A percentile compares a stretch with the other conserved stretches of the same genome.
Evolutionary conservation across 306 rosid species (phyloP).

Genomic region (Cucurbita moschata): DNA sequence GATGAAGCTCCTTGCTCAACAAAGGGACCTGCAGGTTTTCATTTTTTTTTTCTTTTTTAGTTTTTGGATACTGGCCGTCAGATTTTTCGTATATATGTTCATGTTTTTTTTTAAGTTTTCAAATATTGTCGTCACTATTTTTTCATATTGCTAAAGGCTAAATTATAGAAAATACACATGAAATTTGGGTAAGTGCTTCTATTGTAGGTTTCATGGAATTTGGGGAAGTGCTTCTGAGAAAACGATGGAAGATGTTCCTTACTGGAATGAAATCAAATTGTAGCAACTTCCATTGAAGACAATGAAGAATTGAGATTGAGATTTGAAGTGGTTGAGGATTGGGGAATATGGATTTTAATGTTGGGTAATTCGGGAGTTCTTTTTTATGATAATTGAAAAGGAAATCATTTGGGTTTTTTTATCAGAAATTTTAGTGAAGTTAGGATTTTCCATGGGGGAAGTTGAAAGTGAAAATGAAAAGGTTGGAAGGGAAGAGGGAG

Average conservation of each 20-base stretch:
- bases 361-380: neutral
- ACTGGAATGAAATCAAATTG: neutral
- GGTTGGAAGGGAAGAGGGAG: neutral
- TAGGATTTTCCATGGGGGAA: neutral
- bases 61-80: neutral
- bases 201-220: neutral
- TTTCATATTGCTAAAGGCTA: neutral
- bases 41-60: neutral
- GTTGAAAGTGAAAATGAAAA: neutral
- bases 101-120: neutral
- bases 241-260: neutral
- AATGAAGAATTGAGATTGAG: neutral
- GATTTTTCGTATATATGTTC: neutral
- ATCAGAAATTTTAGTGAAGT: neutral
- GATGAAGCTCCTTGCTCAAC: constrained; percentile 98
- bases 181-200: neutral
- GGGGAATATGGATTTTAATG: neutral
- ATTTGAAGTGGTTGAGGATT: neutral
- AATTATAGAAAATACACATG: neutral
- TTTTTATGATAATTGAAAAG: neutral
- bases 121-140: neutral
- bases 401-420: neutral
- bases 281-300: neutral
- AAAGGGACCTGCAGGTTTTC: constrained; percentile 67
- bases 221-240: neutral